Evolutionary conservation across 1,284 basidiomycete species (phyloP).

Genomic region (Ganoderma leucocontextum): DNA sequence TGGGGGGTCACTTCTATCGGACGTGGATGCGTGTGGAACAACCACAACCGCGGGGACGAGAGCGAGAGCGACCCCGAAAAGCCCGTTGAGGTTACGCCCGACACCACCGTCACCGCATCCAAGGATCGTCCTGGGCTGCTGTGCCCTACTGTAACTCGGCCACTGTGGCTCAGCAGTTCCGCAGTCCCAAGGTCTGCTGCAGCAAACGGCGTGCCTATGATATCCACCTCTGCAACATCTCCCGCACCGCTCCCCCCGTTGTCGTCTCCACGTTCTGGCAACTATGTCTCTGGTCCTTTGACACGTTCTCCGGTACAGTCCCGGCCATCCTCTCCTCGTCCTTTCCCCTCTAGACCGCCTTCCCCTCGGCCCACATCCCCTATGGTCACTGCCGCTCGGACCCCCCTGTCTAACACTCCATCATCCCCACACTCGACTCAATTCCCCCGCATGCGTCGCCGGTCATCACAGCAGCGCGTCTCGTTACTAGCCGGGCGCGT

Average conservation of each 20-base stretch:
- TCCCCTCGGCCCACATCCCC: slow-evolving; percentile 35
- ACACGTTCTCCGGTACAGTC: slow-evolving; percentile 44
- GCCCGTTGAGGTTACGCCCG: slow-evolving; percentile 16
- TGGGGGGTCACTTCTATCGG: slow-evolving; percentile 86
- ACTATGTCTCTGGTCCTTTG: slow-evolving; percentile 40
- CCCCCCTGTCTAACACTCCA: slow-evolving; percentile 48
- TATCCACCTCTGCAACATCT: slow-evolving; percentile 28
- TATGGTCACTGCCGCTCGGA: slow-evolving; percentile 28
- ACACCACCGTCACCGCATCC: slow-evolving; percentile 13
- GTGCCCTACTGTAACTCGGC: slow-evolving; percentile 25
- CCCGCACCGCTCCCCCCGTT: slow-evolving; percentile 32
- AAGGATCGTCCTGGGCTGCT: slow-evolving; percentile 25
- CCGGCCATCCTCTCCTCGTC: slow-evolving; percentile 43
- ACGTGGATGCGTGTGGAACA: slow-evolving; percentile 80
- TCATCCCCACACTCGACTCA: slow-evolving; percentile 45
- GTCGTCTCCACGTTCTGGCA: slow-evolving; percentile 30
- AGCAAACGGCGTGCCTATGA: slow-evolving; percentile 26
- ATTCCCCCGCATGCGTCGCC: slow-evolving; percentile 66
- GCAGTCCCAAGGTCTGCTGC: slow-evolving; percentile 33
- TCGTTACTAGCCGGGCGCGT: slow-evolving; percentile 83
- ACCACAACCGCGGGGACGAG: slow-evolving; percentile 45
- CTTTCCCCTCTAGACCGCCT: slow-evolving; percentile 37
- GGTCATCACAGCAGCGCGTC: slow-evolving; percentile 83
- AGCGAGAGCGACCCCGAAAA: slow-evolving; percentile 31
- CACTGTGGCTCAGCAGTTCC: slow-evolving; percentile 37